These are phyloP conservation scores for Trypanosoma cruzi DNA, from an alignment of 208 protist species.

Conservation along the genomic window DNA sequence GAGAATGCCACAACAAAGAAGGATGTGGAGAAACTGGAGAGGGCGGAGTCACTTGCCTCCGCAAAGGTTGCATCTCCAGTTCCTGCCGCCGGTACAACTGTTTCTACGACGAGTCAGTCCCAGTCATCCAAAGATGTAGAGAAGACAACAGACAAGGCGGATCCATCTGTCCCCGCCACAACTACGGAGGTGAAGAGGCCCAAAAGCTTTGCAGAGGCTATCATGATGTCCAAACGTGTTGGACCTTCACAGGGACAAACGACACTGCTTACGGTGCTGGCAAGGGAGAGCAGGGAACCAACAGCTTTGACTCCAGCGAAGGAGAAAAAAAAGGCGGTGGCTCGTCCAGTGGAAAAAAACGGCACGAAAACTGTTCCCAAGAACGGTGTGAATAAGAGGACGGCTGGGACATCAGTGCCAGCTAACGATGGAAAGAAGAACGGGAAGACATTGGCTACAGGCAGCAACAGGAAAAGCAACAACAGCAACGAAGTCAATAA, in stretches of 20 bases:
- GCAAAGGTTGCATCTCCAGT: neutral
- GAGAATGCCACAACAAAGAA: slow-evolving; percentile 1
- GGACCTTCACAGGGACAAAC: neutral
- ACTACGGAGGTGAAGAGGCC: slow-evolving; percentile 34
- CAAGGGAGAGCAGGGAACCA: slow-evolving; percentile 18
- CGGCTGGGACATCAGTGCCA: too few relatives aligned
- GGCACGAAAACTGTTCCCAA: slow-evolving; percentile 5
- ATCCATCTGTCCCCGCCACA: neutral
- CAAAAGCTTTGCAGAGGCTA: slow-evolving; percentile 52
- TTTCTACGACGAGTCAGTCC: slow-evolving; percentile 6
- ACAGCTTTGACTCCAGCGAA: slow-evolving; percentile 1
- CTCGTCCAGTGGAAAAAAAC: slow-evolving; percentile 17
- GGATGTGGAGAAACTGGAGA: neutral
- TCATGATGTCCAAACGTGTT: slow-evolving; percentile 32
- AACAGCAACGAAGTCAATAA: neutral
- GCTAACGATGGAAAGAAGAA: slow-evolving; percentile 18
- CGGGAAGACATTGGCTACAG: neutral
- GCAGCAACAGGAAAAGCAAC: slow-evolving; percentile 9
- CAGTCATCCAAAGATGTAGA: neutral
- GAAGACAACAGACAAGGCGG: slow-evolving; percentile 8
- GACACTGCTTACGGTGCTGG: slow-evolving; percentile 14
- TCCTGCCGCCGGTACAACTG: neutral
- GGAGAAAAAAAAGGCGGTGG: slow-evolving; percentile 12
- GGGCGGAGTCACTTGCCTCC: slow-evolving; percentile 9
- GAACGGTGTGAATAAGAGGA: neutral